phyloP scores from a whole-genome alignment of 148 eudicot genomes.

The Rheum nobile region DNA sequence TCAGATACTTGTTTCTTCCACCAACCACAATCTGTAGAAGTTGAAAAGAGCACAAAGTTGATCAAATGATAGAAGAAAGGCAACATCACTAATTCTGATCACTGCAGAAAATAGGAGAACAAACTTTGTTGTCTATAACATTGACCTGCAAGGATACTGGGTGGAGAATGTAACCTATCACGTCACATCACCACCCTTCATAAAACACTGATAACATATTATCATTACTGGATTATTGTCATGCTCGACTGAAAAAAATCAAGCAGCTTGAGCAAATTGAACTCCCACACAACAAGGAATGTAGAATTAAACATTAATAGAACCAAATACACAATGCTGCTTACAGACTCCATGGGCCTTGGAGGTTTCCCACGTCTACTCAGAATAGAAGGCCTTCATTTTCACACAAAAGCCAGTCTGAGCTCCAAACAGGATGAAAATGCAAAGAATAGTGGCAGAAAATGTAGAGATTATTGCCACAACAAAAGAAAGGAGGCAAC shows the following conservation, averaged over 20 bases:
- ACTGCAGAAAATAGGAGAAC: neutral
- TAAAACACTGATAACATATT: too few species aligned
- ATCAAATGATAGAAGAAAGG: neutral
- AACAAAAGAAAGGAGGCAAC: neutral
- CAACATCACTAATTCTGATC: neutral
- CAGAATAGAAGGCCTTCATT: neutral
- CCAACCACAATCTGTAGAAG: conserved; percentile 89
- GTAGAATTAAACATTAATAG: neutral
- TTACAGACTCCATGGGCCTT: neutral
- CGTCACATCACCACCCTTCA: neutral
- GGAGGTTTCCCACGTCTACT: conserved; percentile 1
- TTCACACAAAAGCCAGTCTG: neutral
- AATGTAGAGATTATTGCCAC: too few species aligned
- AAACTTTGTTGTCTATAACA: neutral
- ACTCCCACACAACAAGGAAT: neutral
- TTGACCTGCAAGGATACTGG: neutral
- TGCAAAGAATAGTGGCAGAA: neutral
- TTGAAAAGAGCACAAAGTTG: conserved; percentile 6
- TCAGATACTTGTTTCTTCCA: conserved; percentile 92
- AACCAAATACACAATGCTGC: neutral
- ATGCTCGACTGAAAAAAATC: neutral
- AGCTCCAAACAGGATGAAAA: neutral
- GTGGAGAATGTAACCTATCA: neutral
- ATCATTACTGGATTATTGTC: too few species aligned
- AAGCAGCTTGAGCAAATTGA: neutral